Evolutionary conservation across 192 early-diverging fungal species (phyloP), one percentile per base, ranked within the genome.

Genomic region (Coemansia erecta): DNA sequence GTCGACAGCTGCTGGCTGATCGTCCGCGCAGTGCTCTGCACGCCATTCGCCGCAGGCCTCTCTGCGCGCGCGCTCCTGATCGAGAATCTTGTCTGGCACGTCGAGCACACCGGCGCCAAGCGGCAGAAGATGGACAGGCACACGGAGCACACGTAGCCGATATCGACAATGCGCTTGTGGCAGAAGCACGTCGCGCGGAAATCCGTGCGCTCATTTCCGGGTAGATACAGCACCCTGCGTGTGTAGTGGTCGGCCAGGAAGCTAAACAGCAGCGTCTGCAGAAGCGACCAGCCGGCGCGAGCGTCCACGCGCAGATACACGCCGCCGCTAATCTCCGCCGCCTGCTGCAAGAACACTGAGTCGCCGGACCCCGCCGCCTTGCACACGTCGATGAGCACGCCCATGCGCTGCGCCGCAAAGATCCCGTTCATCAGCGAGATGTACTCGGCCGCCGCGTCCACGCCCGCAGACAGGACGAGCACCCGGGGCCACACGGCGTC

Each of bases 381-480:
- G 73, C 93, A 97, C 1, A 94, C 89, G 70, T 99, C 97, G 18
- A 99, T 87, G 0, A 86, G 86, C 9, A 95, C 91, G 17, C 83
- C 82, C 93, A 73, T 82, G 58, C 92, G 94, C 73, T 99, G 94
- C 1, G 95, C 96, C 0, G 94, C 89, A 79, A 99, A 99, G 37
- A 99, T 97, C 57, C 85, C 89, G 71, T 99, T 99, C 97, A 99
- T 99, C 31, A 95, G 86, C 3, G 93, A 81, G 49, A 99, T 94
- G 60, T 99, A 97, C 63, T 98, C 92, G 40, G 81, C 77, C 7
- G 97, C 83, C 1, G 86, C 78, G 63, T 99, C 97, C 1, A 86
- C 86, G 0, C 93, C 94, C 9, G 91, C 91, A 0, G 94, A 94
- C 5, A 98, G 44, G 0, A 92, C 79, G 5, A 98, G 72, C 42